A percentile compares a stretch with the other conserved stretches of the same genome.
Evolutionary conservation across 179 eudicot species (phyloP).

Genomic region (Amaranthus tricolor): DNA sequence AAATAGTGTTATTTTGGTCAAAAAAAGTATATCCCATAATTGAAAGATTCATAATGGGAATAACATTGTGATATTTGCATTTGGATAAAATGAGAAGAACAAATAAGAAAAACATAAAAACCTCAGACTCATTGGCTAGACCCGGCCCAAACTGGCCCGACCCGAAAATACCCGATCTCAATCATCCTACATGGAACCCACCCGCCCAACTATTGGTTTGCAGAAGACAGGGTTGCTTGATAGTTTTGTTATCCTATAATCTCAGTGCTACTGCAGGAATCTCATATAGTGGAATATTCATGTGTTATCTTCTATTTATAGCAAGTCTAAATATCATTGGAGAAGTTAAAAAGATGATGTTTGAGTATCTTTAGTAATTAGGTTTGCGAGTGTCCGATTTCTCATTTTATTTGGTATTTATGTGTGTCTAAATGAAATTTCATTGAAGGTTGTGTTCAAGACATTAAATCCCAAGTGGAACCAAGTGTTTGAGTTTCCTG

Average conservation of each 20-base stretch:
- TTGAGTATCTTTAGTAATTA: not conserved
- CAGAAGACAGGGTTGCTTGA: not conserved
- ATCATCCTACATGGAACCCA: no score
- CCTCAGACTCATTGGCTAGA: no score
- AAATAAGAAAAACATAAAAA: no score
- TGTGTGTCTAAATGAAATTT: not conserved
- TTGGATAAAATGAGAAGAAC: no score
- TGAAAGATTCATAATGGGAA: no score
- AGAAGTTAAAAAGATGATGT: not conserved
- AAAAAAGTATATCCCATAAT: no score
- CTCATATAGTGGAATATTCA: not conserved
- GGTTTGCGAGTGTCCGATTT: not conserved
- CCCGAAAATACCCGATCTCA: no score
- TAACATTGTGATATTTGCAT: no score
- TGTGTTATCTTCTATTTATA: not conserved
- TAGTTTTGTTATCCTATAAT: not conserved
- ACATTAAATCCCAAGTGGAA: slow-evolving; percentile 80
- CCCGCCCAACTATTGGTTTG: not conserved
- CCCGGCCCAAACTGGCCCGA: no score
- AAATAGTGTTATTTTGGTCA: no score
- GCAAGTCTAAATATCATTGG: not conserved
- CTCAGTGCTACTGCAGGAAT: not conserved
- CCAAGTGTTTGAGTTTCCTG: slow-evolving; percentile 88
- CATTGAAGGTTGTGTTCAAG: slow-evolving; percentile 65
- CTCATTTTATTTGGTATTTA: not conserved